These are phyloP conservation scores for Suillus americanus DNA, from an alignment of 768 basidiomycete species.

Conservation along the genomic window DNA sequence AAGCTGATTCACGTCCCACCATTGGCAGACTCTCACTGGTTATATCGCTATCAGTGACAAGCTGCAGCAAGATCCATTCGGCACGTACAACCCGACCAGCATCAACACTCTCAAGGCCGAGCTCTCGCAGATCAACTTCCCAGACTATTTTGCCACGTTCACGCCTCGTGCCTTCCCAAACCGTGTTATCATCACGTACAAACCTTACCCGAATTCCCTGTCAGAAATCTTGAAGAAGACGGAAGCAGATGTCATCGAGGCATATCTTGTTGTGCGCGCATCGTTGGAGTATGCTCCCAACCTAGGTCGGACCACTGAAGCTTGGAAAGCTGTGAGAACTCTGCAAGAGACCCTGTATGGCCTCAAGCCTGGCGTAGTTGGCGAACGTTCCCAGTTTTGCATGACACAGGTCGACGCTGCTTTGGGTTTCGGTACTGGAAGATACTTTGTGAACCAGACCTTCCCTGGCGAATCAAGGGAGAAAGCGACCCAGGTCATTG, in stretches of 20 bases:
- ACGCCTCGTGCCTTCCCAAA: slow-evolving; percentile 74
- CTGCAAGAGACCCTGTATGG: slow-evolving; percentile 77
- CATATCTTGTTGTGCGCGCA: slow-evolving; percentile 81
- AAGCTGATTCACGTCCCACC: slow-evolving; percentile 25
- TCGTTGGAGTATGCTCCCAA: slow-evolving; percentile 67
- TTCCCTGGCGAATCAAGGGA: slow-evolving; percentile 77
- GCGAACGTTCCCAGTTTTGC: slow-evolving; percentile 85
- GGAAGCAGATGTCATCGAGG: slow-evolving; percentile 71
- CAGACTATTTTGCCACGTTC: slow-evolving; percentile 84
- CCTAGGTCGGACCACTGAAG: slow-evolving; percentile 72
- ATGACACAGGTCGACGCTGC: slow-evolving; percentile 66
- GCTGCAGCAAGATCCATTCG: slow-evolving; percentile 76
- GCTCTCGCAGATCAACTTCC: slow-evolving; percentile 78
- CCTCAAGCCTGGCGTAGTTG: slow-evolving; percentile 82
- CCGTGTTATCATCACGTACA: slow-evolving; percentile 80
- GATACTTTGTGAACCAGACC: slow-evolving; percentile 84
- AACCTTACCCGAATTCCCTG: slow-evolving; percentile 69
- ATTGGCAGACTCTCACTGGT: background rate
- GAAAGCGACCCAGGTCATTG: slow-evolving; percentile 83
- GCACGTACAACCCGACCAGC: slow-evolving; percentile 83
- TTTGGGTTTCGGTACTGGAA: slow-evolving; percentile 87
- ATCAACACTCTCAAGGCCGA: slow-evolving; percentile 66
- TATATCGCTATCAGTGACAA: slow-evolving; percentile 48
- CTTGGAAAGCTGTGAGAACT: slow-evolving; percentile 72
- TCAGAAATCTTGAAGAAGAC: slow-evolving; percentile 69